Conservation (phyloP, 2,329 filamentous ascomycete genomes). For the Lachnellula hyalina region DNA sequence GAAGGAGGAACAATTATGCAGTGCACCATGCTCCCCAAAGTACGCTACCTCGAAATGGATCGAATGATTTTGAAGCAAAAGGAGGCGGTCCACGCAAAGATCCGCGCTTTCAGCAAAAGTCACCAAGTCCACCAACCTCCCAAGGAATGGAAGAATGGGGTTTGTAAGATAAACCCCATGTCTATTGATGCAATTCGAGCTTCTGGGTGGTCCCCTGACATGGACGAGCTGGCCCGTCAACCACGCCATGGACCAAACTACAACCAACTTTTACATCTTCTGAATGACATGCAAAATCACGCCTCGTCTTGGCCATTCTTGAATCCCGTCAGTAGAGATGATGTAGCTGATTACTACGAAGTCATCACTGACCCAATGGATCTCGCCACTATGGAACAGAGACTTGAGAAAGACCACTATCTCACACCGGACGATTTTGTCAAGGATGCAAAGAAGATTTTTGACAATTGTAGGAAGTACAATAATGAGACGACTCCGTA, state of each 20-base stretch:
- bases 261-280: conserved; percentile 84
- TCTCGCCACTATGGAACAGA: conserved; percentile 88
- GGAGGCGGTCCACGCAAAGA: conserved; percentile 90
- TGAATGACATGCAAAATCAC: conserved; percentile 95
- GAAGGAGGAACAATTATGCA: conserved; percentile 99
- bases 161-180: conserved; percentile 74
- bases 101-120: conserved; percentile 81
- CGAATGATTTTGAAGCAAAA: conserved; percentile 97
- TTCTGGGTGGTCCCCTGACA: conserved; percentile 92
- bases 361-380: conserved; percentile 99
- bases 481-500: conserved; percentile 95
- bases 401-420: conserved; percentile 91
- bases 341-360: conserved; percentile 98
- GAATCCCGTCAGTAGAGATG: conserved; percentile 87
- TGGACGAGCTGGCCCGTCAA: conserved; percentile 94
- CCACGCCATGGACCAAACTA: conserved; percentile 95
- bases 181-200: conserved; percentile 82
- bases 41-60: conserved; percentile 87
- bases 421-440: conserved; percentile 88
- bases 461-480: conserved; percentile 91
- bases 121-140: conserved; percentile 85
- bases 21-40: conserved; percentile 91
- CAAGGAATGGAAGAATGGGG: conserved; percentile 74
- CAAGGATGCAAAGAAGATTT: conserved; percentile 81
- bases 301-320: conserved; percentile 92